A percentile compares a stretch with the other conserved stretches of the same genome.
These are phyloP conservation scores for Ustanciosporium gigantosporum DNA, from an alignment of 1,284 basidiomycete genomes.

Conservation along the genomic window DNA sequence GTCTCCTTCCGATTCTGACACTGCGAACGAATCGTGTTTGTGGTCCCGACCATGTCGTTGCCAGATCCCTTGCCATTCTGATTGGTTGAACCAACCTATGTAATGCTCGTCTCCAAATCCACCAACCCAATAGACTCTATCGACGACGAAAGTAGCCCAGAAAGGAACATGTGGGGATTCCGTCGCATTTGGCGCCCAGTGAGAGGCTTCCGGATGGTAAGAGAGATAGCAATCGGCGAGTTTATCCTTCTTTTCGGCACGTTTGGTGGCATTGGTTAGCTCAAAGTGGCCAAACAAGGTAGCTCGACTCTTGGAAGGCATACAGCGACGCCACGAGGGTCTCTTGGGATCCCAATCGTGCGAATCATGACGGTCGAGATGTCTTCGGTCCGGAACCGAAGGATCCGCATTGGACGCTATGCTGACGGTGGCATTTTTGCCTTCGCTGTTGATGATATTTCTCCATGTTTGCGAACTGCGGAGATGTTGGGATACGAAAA, in stretches of 20 bases:
- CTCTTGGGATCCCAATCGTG: constrained; percentile 40
- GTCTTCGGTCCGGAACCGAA: constrained; percentile 40
- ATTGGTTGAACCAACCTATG: constrained; percentile 50
- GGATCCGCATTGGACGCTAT: constrained; percentile 46
- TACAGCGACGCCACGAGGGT: constrained; percentile 53
- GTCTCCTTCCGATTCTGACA: too few species aligned
- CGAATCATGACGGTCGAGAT: constrained; percentile 5
- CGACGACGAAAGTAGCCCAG: constrained; percentile 49
- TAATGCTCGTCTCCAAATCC: constrained; percentile 60
- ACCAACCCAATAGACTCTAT: constrained; percentile 52
- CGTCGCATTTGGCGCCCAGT: constrained; percentile 47
- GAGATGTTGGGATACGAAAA: neutral
- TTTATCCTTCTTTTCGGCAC: constrained; percentile 5
- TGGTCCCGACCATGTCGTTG: too few species aligned
- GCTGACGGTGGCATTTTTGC: constrained; percentile 43
- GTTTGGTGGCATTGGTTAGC: constrained; percentile 15
- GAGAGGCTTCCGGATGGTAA: constrained; percentile 47
- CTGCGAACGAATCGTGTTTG: too few species aligned
- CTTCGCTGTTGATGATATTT: constrained; percentile 36
- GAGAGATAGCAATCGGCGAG: constrained; percentile 38
- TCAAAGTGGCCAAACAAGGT: constrained; percentile 54
- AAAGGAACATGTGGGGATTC: constrained; percentile 51
- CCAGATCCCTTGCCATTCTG: constrained; percentile 41
- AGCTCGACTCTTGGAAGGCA: constrained; percentile 55
- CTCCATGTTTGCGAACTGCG: constrained; percentile 53